A percentile compares a stretch with the other conserved stretches of the same genome.
phyloP scores from a whole-genome alignment of 148 eudicot species.

The Rheum nobile region DNA sequence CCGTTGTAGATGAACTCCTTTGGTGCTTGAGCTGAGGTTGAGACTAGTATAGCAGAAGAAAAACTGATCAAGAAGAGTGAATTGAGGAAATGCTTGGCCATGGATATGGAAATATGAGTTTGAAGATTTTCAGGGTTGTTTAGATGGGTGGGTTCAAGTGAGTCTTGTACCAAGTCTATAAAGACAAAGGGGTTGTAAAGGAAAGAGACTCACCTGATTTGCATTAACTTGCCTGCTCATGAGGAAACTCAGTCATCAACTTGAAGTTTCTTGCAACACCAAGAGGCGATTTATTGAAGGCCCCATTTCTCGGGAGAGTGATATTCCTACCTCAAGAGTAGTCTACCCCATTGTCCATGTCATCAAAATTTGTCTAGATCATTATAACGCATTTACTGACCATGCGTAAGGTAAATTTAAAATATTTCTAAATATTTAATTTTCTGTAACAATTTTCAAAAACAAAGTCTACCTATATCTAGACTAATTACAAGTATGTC shows the following conservation, averaged over 20 bases:
- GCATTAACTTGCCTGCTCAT: neutral
- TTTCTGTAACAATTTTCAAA: no score
- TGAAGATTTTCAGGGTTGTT: neutral
- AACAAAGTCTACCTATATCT: no score
- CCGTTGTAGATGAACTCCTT: slow-evolving; percentile 7
- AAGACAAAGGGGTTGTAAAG: neutral
- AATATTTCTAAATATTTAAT: no score
- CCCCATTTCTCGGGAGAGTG: no score
- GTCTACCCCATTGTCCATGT: no score
- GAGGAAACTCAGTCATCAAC: neutral
- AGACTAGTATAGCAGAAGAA: neutral
- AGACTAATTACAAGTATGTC: no score
- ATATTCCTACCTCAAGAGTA: no score
- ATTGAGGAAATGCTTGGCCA: neutral
- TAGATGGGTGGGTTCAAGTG: neutral
- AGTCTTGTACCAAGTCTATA: neutral
- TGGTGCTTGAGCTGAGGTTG: neutral
- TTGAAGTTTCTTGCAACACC: neutral
- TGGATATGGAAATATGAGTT: neutral
- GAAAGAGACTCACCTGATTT: neutral
- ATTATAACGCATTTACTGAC: no score
- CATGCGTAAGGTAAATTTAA: no score
- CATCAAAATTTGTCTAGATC: no score
- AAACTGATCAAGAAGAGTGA: neutral
- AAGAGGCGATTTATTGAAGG: no score